Percentiles rank a stretch among this genome's conserved stretches.
Conservation (phyloP, 345 rosid genomes). For the Microcos paniculata region DNA sequence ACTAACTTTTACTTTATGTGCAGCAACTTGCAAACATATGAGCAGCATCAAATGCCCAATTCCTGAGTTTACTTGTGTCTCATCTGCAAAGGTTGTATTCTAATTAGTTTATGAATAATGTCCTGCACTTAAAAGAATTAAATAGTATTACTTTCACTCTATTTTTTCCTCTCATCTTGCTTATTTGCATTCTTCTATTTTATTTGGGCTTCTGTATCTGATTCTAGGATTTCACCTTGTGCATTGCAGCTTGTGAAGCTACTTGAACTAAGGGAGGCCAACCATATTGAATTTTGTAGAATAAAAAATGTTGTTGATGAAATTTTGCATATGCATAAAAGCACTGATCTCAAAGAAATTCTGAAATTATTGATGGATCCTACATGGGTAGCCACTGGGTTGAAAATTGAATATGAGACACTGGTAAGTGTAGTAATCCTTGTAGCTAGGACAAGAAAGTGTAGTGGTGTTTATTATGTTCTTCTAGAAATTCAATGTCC, state of each 20-base stretch:
- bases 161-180: neutral
- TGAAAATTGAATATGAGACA: constrained; percentile 79
- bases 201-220: constrained; percentile 9
- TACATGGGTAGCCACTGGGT: constrained; percentile 91
- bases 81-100: constrained; percentile 80
- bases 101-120: constrained; percentile 13
- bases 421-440: constrained; percentile 43
- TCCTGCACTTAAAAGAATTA: neutral
- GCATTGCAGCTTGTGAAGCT: constrained; percentile 89
- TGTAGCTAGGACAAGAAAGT: neutral
- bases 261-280: constrained; percentile 89
- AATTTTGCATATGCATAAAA: constrained; percentile 65
- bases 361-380: constrained; percentile 84
- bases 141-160: neutral
- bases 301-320: constrained; percentile 84
- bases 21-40: constrained; percentile 92
- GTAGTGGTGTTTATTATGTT: neutral
- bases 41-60: constrained; percentile 70
- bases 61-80: constrained; percentile 88
- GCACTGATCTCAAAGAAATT: constrained; percentile 63
- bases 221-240: constrained; percentile 19
- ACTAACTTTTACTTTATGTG: constrained; percentile 25
- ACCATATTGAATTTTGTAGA: constrained; percentile 90
- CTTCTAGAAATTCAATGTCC: neutral
- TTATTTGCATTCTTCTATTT: neutral